Conservation (phyloP, 306 rosid species). For the Dalbergia cochinchinensis region DNA sequence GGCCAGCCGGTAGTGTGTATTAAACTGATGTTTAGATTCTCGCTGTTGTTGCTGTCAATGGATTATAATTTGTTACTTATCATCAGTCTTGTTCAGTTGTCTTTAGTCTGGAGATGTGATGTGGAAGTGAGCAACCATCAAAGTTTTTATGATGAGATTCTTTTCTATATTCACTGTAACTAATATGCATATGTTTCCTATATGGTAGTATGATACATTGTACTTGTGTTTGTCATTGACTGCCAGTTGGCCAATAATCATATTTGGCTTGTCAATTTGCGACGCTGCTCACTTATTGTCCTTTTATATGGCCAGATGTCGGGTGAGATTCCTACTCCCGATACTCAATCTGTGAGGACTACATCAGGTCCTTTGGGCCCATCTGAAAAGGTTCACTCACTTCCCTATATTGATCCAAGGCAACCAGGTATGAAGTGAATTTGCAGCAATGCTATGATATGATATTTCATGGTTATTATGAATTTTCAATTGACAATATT, state of each 20-base stretch:
- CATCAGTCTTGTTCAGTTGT: constrained; percentile 1
- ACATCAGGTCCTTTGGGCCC: constrained; percentile 96
- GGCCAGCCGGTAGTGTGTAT: constrained; percentile 75
- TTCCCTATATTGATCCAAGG: constrained; percentile 78
- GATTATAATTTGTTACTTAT: constrained; percentile 13
- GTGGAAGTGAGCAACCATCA: background rate
- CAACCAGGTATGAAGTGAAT: constrained; percentile 77
- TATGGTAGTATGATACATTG: background rate
- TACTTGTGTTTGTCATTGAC: constrained; percentile 2
- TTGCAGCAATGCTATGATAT: constrained; percentile 27
- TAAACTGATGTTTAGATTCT: background rate
- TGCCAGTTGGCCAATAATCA: background rate
- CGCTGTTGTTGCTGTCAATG: background rate
- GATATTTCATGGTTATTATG: constrained; percentile 35
- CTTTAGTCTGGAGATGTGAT: constrained; percentile 16
- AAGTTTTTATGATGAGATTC: background rate
- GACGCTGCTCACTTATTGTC: background rate
- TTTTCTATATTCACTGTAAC: background rate
- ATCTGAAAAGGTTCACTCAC: constrained; percentile 73
- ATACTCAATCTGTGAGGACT: constrained; percentile 89
- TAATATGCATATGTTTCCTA: constrained; percentile 15
- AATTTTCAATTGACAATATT: constrained; percentile 34
- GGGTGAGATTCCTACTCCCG: constrained; percentile 92
- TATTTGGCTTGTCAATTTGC: constrained; percentile 17
- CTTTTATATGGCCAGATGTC: constrained; percentile 67